Base-by-base conservation (phyloP, 495 filamentous ascomycete species). In the Penicillium cosmopolitanum region DNA sequence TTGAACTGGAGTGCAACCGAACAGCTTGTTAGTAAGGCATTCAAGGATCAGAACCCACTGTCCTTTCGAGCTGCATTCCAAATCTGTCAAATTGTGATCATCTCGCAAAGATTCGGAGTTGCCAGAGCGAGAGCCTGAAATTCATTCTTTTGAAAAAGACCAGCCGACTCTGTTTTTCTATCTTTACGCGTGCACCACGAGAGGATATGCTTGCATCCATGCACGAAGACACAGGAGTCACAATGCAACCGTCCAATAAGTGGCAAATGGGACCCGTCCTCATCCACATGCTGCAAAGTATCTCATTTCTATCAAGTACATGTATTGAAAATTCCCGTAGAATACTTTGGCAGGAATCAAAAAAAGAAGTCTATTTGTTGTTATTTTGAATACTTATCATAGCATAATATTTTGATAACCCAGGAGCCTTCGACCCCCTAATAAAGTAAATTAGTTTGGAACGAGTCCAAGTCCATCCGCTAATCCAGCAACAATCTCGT, bases 401-500 rank as follows among this genome's bases (percentile, higher is more conserved):
- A 38, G 11, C 36, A 2, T 38, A 38, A 38, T 38, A 5, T n/a
- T 38, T 38, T 38, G 36, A 38, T 12, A 12, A n/a, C 2, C 11
- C 15, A 12, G 36, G 3, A 38, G 11, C 36, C 4, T 38, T n/a
- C 12, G 9, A 38, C 1, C 36, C 6, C 36, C 15, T 13, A 1
- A 12, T 38, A 19, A 11, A 46, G 15, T 21, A 10, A 16, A 7
- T 48, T 15, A 48, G 5, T 48, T 48, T 9, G 46, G 46, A 13
- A 48, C n/a, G 1, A 33, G 15, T n/a, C 46, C 48, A 58, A 54
- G 60, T 28, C 51, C 51, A 34, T 56, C 13, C 10, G 58, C 53
- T 38, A 61, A 48, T 12, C 58, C 58, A 8, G 58, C 46, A 42
- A 61, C 48, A 21, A 61, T 52, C 15, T 61, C 53, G 33, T 56